phyloP scores from a whole-genome alignment of 2,329 filamentous ascomycete genomes.

The Ophiocordyceps camponoti-floridani region DNA sequence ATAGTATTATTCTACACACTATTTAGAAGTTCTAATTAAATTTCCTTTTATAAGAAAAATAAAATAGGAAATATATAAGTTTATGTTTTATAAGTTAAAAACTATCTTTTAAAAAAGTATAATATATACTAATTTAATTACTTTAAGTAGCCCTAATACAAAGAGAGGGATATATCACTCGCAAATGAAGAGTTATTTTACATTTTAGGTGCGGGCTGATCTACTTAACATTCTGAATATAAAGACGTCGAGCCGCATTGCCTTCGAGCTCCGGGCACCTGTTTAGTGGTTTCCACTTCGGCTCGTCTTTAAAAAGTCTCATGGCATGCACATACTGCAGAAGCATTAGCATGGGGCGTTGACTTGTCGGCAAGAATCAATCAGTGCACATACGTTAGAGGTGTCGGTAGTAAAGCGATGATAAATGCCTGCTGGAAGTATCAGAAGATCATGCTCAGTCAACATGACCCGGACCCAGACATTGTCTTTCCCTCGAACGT shows the following conservation, averaged over 20 bases:
- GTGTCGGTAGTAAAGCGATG: conserved; percentile 93
- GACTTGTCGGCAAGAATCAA: neutral
- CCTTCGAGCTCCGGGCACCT: conserved; percentile 57
- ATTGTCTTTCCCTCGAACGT: conserved; percentile 68
- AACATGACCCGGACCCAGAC: conserved; percentile 78
- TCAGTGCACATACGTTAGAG: conserved; percentile 52
- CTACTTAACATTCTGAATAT: neutral
- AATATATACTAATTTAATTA: too few species aligned
- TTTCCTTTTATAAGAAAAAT: too few species aligned
- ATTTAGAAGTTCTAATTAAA: too few species aligned
- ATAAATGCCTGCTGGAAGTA: conserved; percentile 88
- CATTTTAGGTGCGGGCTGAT: too few species aligned
- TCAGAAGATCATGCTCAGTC: conserved; percentile 77
- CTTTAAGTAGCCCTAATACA: too few species aligned
- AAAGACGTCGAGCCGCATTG: conserved; percentile 47
- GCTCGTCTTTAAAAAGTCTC: conserved; percentile 94
- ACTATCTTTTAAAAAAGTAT: too few species aligned
- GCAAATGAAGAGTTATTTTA: too few species aligned
- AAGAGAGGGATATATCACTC: too few species aligned
- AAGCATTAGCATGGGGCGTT: neutral
- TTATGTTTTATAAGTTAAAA: too few species aligned
- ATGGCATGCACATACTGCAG: conserved; percentile 81
- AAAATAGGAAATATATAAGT: too few species aligned
- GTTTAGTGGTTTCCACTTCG: conserved; percentile 94
- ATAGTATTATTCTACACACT: too few species aligned